Evolutionary conservation across 2,329 filamentous ascomycete species (phyloP), one percentile per base, ranked within the genome.

Genomic region (Tolypocladium guangdongense): DNA sequence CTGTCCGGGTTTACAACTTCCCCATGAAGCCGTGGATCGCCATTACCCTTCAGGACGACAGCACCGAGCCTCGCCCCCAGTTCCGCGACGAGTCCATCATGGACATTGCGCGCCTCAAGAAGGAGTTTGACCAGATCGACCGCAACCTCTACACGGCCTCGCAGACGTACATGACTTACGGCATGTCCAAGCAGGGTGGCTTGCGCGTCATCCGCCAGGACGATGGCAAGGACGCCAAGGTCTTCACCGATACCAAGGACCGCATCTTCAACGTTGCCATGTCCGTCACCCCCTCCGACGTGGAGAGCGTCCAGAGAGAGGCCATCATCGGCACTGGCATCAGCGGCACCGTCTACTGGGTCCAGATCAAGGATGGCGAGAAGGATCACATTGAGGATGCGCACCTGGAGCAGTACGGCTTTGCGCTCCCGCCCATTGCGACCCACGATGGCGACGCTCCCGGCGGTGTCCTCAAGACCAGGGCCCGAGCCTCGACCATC

Each of bases 121-220:
- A 97, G 73, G 90, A 96, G 6, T 97, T 97, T 63, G 93, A 99
- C 65, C 93, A 97, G 72, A 86, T 96, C 57, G 93, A 99, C 66
- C 88, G 95, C 59, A 95, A 91, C 58, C 79, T 99, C 35, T 92
- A 92, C 50, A 87, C 91, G 6, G 91, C 92, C 20, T 92, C 90
- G 30, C 85, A 89, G 64, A 87, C 86, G 56, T 96, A 93, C 72
- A 97, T 99, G 70, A 86, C 89, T 7, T 99, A 97, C 64, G 90
- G 90, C 45, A 88, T 96, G 76, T 88, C 88, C 45, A 96, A 95
- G 75, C 89, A 90, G 59, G 90, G 90, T 50, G 93, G 93, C 49
- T 82, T 99, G 63, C 85, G 92, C 54, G 87, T 99, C 54, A 96
- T 99, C 65, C 84, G 90, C 57, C 93, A 99, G 71, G 89, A 95